Base-by-base conservation (phyloP, 1,139 yeast genomes). In the Saccharomyces pastorianus region DNA sequence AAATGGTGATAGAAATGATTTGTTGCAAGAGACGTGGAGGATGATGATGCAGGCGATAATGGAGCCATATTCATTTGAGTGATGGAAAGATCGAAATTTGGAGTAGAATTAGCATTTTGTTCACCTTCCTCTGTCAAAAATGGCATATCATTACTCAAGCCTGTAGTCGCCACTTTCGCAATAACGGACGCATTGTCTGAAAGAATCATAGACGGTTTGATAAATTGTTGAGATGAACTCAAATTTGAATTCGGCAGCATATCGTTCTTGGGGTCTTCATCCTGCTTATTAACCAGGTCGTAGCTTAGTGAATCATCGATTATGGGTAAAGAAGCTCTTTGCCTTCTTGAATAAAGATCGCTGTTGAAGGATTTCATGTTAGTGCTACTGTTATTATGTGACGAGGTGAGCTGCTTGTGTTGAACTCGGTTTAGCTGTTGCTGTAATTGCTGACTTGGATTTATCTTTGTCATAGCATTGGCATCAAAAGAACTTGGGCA, bases 141-240 rank as follows among this genome's bases (percentile, higher is more conserved):
- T 32, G 38, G n/a, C 38, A 66, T 87, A 95, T 56, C 95, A 76
- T 66, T 85, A 85, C 61, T 87, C 75, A 67, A 87, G 95, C 61
- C 61, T 29, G 59, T 56, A 27, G 61, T 59, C 1, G 61, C 61
- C 23, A 57, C 55, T 47, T 55, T 59, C 2, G 61, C 61, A 25
- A 60, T 59, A 9, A 56, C 38, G n/a, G 38, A 32, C 17, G 38
- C 38, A 32, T 32, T 32, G 23, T 60, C 62, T 6, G 63, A 57
- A 41, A 57, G 54, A 46, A 59, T 55, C 57, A 56, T 53, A 20
- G 61, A 58, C 17, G 61, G 63, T 32, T 56, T 54, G 34, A 60
- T 56, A 50, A 60, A 60, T 29, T 56, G 53, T 25, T 25, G 27
- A 6, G 47, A 25, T 23, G 26, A 42, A 11, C 8, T 6, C 9